These are phyloP conservation scores for Pseudevernia furfuracea DNA, from an alignment of 495 filamentous ascomycete genomes.

Conservation along the genomic window DNA sequence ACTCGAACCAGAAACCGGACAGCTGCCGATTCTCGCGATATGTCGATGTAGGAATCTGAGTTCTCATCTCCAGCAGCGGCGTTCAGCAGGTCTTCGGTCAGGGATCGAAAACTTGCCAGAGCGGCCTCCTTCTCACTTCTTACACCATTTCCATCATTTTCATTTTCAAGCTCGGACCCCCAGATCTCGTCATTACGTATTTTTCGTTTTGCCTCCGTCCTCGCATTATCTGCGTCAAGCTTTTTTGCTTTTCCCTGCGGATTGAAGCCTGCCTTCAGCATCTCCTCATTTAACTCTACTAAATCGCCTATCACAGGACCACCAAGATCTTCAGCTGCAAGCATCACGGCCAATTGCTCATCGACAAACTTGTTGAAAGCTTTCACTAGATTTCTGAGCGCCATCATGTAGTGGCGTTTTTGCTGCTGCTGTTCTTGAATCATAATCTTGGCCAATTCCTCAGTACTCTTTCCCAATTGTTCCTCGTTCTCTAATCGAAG, in stretches of 20 bases:
- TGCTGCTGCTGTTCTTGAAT: slow-evolving; percentile 50
- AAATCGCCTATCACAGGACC: slow-evolving; percentile 76
- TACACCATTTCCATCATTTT: slow-evolving; percentile 26
- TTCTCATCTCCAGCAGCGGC: slow-evolving; percentile 41
- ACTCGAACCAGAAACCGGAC: slow-evolving; percentile 76
- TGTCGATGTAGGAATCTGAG: slow-evolving; percentile 54
- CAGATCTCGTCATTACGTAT: slow-evolving; percentile 69
- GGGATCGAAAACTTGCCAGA: slow-evolving; percentile 55
- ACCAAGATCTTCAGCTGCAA: slow-evolving; percentile 79
- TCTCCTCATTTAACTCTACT: slow-evolving; percentile 52
- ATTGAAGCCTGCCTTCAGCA: slow-evolving; percentile 62
- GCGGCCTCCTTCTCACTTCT: slow-evolving; percentile 57
- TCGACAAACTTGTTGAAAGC: slow-evolving; percentile 67
- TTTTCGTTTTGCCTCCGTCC: slow-evolving; percentile 46
- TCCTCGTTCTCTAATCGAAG: slow-evolving; percentile 47
- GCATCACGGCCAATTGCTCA: slow-evolving; percentile 64
- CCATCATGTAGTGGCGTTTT: slow-evolving; percentile 46
- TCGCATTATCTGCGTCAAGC: slow-evolving; percentile 38
- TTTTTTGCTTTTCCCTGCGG: slow-evolving; percentile 64
- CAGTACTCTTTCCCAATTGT: slow-evolving; percentile 48
- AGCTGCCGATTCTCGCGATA: slow-evolving; percentile 70
- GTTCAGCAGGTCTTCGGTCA: slow-evolving; percentile 59
- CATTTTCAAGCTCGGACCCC: slow-evolving; percentile 37
- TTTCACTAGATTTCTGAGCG: slow-evolving; percentile 50
- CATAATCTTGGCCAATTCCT: slow-evolving; percentile 53